A percentile compares a stretch with the other conserved stretches of the same genome.
Conservation (phyloP, 371 early-diverging fungal species). For the Mucor plumbeus region DNA sequence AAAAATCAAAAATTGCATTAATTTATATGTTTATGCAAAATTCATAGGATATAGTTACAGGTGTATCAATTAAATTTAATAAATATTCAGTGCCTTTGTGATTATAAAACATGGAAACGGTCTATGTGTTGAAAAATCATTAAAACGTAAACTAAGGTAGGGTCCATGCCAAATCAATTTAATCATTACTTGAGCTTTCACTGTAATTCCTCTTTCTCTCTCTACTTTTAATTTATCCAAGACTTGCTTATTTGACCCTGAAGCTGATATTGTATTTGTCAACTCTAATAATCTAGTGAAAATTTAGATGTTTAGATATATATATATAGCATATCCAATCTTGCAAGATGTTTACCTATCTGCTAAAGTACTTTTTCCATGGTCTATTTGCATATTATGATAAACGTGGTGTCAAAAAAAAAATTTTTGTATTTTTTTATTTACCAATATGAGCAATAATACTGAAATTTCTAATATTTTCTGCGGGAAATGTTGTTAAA, state of each 20-base stretch:
- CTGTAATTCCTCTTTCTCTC: slow-evolving; percentile 95
- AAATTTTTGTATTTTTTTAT: neutral
- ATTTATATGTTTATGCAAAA: neutral
- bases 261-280: slow-evolving; percentile 77
- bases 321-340: neutral
- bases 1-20: no score
- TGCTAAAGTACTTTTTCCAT: slow-evolving; percentile 95
- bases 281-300: slow-evolving; percentile 70
- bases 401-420: neutral
- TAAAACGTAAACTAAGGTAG: neutral
- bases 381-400: slow-evolving; percentile 54
- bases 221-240: slow-evolving; percentile 96
- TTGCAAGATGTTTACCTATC: slow-evolving; percentile 62
- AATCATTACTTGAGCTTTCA: slow-evolving; percentile 87
- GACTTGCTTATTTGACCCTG: slow-evolving; percentile 84
- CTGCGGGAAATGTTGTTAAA: slow-evolving; percentile 68
- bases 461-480: slow-evolving; percentile 93
- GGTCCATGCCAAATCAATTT: neutral
- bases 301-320: neutral
- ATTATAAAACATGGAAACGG: slow-evolving; percentile 86
- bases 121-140: slow-evolving; percentile 45
- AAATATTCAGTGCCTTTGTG: slow-evolving; percentile 78
- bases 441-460: slow-evolving; percentile 97
- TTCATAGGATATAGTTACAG: slow-evolving; percentile 48
- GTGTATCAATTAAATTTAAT: slow-evolving; percentile 90